phyloP scores from a whole-genome alignment of 148 eudicot genomes.

The Silene conica region DNA sequence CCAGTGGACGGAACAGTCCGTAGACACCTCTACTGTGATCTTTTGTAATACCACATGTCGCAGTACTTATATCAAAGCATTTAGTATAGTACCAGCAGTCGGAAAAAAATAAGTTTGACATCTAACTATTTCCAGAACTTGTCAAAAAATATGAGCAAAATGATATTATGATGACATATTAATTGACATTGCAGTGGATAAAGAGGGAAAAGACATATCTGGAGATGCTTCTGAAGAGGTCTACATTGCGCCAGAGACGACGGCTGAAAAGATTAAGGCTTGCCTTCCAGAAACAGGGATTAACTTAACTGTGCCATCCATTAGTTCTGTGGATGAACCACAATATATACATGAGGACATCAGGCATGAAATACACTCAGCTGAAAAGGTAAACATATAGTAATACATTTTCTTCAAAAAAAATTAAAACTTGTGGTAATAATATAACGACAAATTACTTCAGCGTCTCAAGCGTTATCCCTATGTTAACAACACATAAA shows the following conservation, averaged over 20 bases:
- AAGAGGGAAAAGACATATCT: not conserved
- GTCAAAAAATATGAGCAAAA: not conserved
- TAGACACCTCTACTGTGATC: no score
- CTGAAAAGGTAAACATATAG: not conserved
- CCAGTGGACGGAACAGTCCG: not conserved
- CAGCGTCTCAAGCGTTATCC: not conserved
- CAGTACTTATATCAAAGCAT: not conserved
- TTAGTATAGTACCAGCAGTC: not conserved
- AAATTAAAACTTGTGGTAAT: no score
- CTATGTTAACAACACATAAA: no score
- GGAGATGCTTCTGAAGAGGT: not conserved
- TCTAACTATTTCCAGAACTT: not conserved
- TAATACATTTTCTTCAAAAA: no score
- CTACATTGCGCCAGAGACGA: not conserved
- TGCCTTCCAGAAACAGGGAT: no score
- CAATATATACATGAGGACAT: not conserved
- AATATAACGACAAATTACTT: not conserved
- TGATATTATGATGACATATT: not conserved
- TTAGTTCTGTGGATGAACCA: not conserved
- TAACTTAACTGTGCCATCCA: no score
- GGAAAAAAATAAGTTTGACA: not conserved
- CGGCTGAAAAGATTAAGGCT: not conserved
- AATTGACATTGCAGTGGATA: not conserved
- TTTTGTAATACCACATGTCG: not conserved
- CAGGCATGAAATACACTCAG: not conserved